Percentiles rank a stretch among this genome's conserved stretches.
These are phyloP conservation scores for Xylariaceae sp. DNA, from an alignment of 2,329 filamentous ascomycete species.

Conservation along the genomic window DNA sequence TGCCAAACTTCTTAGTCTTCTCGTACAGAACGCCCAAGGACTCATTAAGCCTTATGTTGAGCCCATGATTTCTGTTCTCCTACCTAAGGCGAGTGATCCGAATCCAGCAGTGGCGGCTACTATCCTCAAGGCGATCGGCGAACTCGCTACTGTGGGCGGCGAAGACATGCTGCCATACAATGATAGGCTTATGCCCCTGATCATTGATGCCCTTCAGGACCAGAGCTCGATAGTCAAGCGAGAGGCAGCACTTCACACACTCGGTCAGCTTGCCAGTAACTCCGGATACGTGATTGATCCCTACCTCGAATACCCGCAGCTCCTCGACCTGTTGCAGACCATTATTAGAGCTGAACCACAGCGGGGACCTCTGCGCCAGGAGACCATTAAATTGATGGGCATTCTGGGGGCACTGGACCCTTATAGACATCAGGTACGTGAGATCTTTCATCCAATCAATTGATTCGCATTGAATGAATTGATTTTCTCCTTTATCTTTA, in stretches of 20 bases:
- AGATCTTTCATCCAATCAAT: conserved; percentile 11
- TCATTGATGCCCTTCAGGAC: conserved; percentile 90
- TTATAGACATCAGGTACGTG: conserved; percentile 76
- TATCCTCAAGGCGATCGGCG: conserved; percentile 91
- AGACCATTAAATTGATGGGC: conserved; percentile 95
- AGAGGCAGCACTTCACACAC: conserved; percentile 82
- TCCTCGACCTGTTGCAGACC: conserved; percentile 86
- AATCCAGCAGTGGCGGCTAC: conserved; percentile 89
- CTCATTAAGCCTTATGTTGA: conserved; percentile 96
- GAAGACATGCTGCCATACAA: conserved; percentile 93
- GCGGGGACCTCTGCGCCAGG: conserved; percentile 77
- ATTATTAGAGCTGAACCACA: conserved; percentile 90
- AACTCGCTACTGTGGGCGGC: conserved; percentile 88
- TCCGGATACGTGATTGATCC: conserved; percentile 97
- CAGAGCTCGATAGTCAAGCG: conserved; percentile 86
- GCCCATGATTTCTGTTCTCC: conserved; percentile 89
- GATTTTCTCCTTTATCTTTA: not conserved
- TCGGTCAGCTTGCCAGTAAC: conserved; percentile 91
- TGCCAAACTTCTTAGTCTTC: conserved; percentile 83
- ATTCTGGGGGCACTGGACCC: conserved; percentile 93
- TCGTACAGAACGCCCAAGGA: conserved; percentile 83
- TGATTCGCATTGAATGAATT: conserved; percentile 4
- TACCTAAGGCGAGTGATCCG: conserved; percentile 83
- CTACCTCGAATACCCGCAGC: conserved; percentile 89
- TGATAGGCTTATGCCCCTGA: conserved; percentile 87